These are phyloP conservation scores for Eimeria acervulina DNA, from an alignment of 169 alveolate genomes.

Conservation along the genomic window DNA sequence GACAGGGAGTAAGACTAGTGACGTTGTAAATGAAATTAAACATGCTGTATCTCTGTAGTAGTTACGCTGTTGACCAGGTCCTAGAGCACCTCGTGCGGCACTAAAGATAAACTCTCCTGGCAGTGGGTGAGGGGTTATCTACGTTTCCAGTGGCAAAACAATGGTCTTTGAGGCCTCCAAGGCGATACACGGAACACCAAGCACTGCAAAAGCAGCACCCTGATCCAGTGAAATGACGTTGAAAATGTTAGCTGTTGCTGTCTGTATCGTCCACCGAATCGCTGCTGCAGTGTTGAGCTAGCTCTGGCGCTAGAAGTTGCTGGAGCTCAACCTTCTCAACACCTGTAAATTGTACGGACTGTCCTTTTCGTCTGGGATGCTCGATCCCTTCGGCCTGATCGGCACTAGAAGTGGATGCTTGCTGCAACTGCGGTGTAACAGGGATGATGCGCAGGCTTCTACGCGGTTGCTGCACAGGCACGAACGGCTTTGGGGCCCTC, in stretches of 20 bases:
- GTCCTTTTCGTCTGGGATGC: slow-evolving; percentile 60
- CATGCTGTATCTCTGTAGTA: background rate
- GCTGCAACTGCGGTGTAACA: background rate
- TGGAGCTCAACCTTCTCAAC: slow-evolving; percentile 54
- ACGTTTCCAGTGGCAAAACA: background rate
- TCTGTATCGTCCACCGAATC: slow-evolving; percentile 18
- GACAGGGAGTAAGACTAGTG: background rate
- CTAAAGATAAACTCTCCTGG: background rate
- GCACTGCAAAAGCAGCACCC: background rate
- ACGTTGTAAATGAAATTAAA: background rate
- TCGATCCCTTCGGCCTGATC: background rate
- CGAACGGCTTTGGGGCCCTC: slow-evolving; percentile 50
- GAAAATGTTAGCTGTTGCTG: background rate
- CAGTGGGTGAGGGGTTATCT: background rate
- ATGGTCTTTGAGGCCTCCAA: background rate
- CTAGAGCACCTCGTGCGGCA: background rate
- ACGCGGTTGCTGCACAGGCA: slow-evolving; percentile 24
- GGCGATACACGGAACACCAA: background rate
- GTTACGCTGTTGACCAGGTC: background rate
- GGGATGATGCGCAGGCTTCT: slow-evolving; percentile 58
- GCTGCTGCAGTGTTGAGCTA: background rate
- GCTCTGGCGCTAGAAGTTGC: slow-evolving; percentile 51
- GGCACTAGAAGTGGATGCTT: background rate
- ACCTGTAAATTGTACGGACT: slow-evolving; percentile 74
- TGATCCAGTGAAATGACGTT: background rate